Evolutionary conservation across 1,284 basidiomycete genomes (phyloP), one percentile per base, ranked within the genome.

Genomic region (Volvariella volvacea): DNA sequence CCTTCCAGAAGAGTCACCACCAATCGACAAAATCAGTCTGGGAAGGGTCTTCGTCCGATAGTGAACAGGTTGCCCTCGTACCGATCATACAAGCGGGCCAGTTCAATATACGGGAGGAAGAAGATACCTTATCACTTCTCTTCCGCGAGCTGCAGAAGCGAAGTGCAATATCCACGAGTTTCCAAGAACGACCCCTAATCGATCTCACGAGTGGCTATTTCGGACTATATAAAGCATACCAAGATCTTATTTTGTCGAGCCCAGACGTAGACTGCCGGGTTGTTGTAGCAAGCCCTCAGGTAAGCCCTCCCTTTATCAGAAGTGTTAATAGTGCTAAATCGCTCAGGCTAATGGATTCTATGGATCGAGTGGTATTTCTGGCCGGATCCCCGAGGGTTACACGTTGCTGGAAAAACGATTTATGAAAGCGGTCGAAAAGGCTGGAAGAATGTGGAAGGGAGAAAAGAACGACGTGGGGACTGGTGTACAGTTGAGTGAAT

Each of bases 141-240:
- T 88, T 90, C 52, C 54, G 71, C 7, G 60, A 73, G 54, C 48
- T 60, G n/a, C 45, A 44, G 14, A 34, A 41, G 14, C 25, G 25
- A 6, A 12, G 25, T 6, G 25, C 25, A 6, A 40, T 45, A 21
- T 43, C 45, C 8, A 42, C 39, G 22, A 41, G 30, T 17, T 37
- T 34, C 17, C 45, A 34, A 17, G 41, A 41, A 22, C 55, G 65
- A 3, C 78, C 80, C 2, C 48, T 78, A 3, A 58, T 88, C 37
- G 78, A 94, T 60, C 66, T 95, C 55, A 99, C 95, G 10, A 92
- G 85, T 51, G 95, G 96, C 12, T 99, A 99, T 65, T 99, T 99
- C 58, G 89, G 88, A 4, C 70, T 98, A 31, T 89, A 88, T 55
- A 69, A 75, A 49, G 76, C 76, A n/a, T 98, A 98, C 63, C 88